Evolutionary conservation across 192 early-diverging fungal species (phyloP).

Genomic region (Allomyces macrogynus): DNA sequence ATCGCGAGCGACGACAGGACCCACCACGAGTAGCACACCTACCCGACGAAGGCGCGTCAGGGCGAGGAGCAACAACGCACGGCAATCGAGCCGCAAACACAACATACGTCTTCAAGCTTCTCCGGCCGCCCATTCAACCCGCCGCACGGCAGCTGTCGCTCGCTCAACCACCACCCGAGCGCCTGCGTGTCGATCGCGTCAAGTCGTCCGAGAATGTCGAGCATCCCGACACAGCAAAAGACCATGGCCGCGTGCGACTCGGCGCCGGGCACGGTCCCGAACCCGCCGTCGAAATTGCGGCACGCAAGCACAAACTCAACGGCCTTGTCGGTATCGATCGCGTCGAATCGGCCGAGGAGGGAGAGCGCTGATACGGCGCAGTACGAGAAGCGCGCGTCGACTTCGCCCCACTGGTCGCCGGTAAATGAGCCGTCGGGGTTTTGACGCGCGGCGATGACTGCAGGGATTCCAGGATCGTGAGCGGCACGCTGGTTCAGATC

Average conservation of each 20-base stretch:
- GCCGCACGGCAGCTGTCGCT: constrained; percentile 75
- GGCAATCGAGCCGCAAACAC: neutral
- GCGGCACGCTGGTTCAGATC: too few relatives aligned
- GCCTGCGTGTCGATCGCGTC: constrained; percentile 62
- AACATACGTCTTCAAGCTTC: constrained; percentile 79
- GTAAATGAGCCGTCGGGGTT: constrained; percentile 49
- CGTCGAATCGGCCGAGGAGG: constrained; percentile 50
- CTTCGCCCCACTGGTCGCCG: constrained; percentile 84
- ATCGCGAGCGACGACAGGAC: constrained; percentile 72
- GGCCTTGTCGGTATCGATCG: constrained; percentile 40
- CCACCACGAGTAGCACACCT: constrained; percentile 98
- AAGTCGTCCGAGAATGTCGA: constrained; percentile 60
- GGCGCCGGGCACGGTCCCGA: constrained; percentile 68
- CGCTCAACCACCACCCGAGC: constrained; percentile 81
- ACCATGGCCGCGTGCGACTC: constrained; percentile 76
- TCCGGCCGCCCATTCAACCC: constrained; percentile 92
- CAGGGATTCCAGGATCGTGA: constrained; percentile 7
- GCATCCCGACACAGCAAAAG: constrained; percentile 74
- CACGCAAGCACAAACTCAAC: constrained; percentile 53
- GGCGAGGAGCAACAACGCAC: neutral
- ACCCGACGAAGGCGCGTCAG: neutral
- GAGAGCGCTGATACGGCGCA: constrained; percentile 57
- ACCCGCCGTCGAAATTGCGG: constrained; percentile 93
- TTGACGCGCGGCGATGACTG: constrained; percentile 44
- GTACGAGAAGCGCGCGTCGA: constrained; percentile 85